These are phyloP conservation scores for Gryganskiella cystojenkinii DNA, from an alignment of 192 early-diverging fungal genomes.

Conservation along the genomic window DNA sequence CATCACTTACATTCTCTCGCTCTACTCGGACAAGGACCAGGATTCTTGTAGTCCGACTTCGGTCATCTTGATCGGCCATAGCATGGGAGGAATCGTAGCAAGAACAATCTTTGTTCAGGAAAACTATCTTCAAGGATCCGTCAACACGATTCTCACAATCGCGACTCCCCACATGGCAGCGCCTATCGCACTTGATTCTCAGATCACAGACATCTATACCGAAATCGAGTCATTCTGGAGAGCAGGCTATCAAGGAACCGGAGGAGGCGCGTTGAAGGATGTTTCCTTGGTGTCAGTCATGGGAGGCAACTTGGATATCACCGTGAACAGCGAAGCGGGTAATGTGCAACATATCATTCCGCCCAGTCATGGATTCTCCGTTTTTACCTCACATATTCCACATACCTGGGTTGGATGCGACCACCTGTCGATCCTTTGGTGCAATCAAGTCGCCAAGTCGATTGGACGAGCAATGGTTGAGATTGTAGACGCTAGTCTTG, in stretches of 20 bases:
- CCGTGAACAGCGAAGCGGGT: conserved; percentile 83
- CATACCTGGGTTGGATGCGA: conserved; percentile 90
- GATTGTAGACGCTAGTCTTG: conserved; percentile 68
- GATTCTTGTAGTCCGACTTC: conserved; percentile 64
- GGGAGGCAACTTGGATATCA: conserved; percentile 88
- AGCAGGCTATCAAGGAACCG: conserved; percentile 47
- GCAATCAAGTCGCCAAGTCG: conserved; percentile 85
- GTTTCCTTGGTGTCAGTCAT: conserved; percentile 89
- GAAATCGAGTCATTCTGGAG: conserved; percentile 79
- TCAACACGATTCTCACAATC: conserved; percentile 88
- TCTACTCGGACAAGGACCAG: conserved; percentile 66
- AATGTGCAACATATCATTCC: conserved; percentile 76
- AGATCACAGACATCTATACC: conserved; percentile 70
- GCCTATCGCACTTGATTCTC: conserved; percentile 76
- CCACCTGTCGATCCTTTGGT: conserved; percentile 92
- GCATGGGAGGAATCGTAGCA: conserved; percentile 98
- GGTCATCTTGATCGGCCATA: conserved; percentile 90
- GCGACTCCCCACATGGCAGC: conserved; percentile 89
- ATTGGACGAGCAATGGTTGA: conserved; percentile 66
- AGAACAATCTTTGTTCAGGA: conserved; percentile 76
- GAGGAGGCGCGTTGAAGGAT: conserved; percentile 30
- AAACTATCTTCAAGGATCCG: conserved; percentile 75
- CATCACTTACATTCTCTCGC: conserved; percentile 78
- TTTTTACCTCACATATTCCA: conserved; percentile 81
- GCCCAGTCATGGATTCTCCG: conserved; percentile 75